These are phyloP conservation scores for Combretum micranthum DNA, from an alignment of 345 rosid species.

Conservation along the genomic window DNA sequence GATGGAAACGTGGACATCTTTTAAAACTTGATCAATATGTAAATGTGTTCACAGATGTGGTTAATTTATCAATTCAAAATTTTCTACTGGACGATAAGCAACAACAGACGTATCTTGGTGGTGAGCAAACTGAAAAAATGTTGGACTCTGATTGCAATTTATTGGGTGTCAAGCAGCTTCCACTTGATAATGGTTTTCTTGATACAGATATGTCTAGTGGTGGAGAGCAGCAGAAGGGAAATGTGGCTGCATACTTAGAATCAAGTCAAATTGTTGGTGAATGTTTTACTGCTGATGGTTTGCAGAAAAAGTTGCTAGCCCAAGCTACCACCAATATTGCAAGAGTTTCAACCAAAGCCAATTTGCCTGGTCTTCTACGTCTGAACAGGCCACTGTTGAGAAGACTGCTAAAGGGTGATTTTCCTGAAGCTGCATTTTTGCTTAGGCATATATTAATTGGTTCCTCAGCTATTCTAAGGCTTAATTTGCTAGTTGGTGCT, in stretches of 20 bases:
- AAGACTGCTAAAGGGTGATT: slow-evolving; percentile 48
- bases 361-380: slow-evolving; percentile 19
- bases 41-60: slow-evolving; percentile 33
- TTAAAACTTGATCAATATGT: slow-evolving; percentile 28
- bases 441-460: slow-evolving; percentile 71
- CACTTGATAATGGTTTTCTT: slow-evolving; percentile 4
- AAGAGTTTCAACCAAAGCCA: slow-evolving; percentile 24
- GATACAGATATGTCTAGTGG: slow-evolving; percentile 4
- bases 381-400: slow-evolving; percentile 33
- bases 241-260: slow-evolving; percentile 9
- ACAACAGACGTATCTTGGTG: slow-evolving; percentile 18
- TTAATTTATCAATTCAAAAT: slow-evolving; percentile 26
- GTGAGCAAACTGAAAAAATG: slow-evolving; percentile 16
- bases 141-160: slow-evolving; percentile 8
- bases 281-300: slow-evolving; percentile 8
- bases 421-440: slow-evolving; percentile 44
- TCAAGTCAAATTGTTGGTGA: slow-evolving; percentile 16
- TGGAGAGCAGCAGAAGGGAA: slow-evolving; percentile 9
- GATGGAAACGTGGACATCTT: slow-evolving; percentile 31
- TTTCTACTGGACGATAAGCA: slow-evolving; percentile 33
- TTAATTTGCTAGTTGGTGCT: slow-evolving; percentile 39
- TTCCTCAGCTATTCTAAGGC: slow-evolving; percentile 61
- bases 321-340: slow-evolving; percentile 23
- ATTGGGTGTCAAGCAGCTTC: slow-evolving; percentile 10
- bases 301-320: slow-evolving; percentile 2